These are phyloP conservation scores for Penicillium samsonianum DNA, from an alignment of 495 filamentous ascomycete species.

Conservation along the genomic window DNA sequence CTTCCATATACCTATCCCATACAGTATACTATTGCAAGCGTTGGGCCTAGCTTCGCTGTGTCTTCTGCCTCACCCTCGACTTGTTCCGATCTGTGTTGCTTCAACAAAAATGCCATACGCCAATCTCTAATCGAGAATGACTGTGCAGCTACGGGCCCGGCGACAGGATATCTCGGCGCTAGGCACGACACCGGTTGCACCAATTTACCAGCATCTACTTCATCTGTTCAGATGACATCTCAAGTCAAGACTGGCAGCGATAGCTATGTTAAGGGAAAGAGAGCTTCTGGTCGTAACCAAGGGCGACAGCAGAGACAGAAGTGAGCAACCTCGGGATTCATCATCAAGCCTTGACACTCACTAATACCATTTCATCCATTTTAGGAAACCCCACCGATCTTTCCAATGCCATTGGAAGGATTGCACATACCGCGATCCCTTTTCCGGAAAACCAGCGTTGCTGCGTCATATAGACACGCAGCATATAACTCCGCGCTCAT, in stretches of 20 bases:
- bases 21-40: too few species aligned
- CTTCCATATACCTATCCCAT: too few species aligned
- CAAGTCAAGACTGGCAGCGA: background rate
- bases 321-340: background rate
- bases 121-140: background rate
- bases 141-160: background rate
- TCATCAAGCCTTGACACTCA: background rate
- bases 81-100: background rate
- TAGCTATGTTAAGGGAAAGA: background rate
- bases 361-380: background rate
- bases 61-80: background rate
- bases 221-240: background rate
- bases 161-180: background rate
- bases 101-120: background rate
- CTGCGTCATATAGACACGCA: constrained; percentile 14
- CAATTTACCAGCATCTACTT: background rate
- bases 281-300: background rate
- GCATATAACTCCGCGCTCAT: constrained; percentile 4
- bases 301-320: background rate
- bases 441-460: constrained; percentile 1
- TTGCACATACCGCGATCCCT: background rate
- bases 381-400: background rate
- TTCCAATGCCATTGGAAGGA: background rate
- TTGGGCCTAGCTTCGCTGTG: too few species aligned
- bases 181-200: background rate